These are phyloP conservation scores for Calonectria leucothoes DNA, from an alignment of 2,329 filamentous ascomycete species.

Conservation along the genomic window DNA sequence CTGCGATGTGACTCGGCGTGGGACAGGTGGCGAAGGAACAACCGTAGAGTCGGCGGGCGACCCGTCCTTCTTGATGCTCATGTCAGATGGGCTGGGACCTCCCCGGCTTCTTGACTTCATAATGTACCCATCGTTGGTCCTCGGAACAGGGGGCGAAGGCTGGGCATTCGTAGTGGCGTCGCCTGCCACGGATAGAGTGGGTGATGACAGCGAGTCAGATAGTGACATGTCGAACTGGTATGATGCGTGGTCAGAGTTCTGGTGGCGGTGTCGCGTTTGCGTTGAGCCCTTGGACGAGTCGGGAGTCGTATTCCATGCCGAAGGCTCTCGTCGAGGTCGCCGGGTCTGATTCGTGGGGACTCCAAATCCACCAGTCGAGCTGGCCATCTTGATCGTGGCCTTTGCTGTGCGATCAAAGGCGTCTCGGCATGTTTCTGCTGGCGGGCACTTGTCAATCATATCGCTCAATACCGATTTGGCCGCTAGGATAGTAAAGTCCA, in stretches of 20 bases:
- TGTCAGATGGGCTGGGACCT: constrained; percentile 45
- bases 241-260: constrained; percentile 45
- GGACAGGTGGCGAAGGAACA: constrained; percentile 57
- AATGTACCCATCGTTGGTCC: constrained; percentile 47
- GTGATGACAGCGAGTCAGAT: constrained; percentile 55
- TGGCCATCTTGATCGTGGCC: constrained; percentile 94
- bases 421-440: constrained; percentile 92
- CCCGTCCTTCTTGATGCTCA: constrained; percentile 44
- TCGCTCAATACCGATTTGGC: constrained; percentile 94
- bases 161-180: constrained; percentile 46
- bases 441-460: constrained; percentile 93
- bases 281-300: constrained; percentile 41
- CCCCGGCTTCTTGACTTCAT: constrained; percentile 43
- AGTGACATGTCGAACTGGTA: constrained; percentile 51
- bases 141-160: constrained; percentile 53
- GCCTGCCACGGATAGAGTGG: constrained; percentile 51
- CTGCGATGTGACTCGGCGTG: constrained; percentile 51
- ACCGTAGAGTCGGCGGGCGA: constrained; percentile 55
- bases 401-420: constrained; percentile 96
- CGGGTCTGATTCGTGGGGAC: constrained; percentile 42
- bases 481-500: constrained; percentile 95
- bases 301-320: constrained; percentile 44
- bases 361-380: constrained; percentile 86
- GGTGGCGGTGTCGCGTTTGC: constrained; percentile 40
- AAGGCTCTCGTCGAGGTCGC: constrained; percentile 42